Percentiles rank a stretch among this genome's conserved stretches.
Conservation (phyloP, 331 rosid genomes). For the Telfairia occidentalis region DNA sequence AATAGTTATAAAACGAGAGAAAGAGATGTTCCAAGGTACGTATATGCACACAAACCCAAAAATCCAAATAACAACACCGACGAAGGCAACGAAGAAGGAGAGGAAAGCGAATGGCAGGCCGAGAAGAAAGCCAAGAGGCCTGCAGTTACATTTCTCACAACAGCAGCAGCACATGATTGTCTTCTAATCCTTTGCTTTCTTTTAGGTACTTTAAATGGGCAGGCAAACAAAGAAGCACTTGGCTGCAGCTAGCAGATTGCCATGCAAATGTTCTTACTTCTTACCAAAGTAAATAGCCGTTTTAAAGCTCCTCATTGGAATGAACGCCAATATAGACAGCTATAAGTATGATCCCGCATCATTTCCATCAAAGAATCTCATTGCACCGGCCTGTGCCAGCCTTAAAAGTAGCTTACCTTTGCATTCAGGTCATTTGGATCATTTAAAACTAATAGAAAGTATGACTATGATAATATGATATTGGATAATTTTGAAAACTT, state of each 20-base stretch:
- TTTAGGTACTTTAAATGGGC: background rate
- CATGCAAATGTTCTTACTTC: background rate
- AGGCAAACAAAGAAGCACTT: background rate
- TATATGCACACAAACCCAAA: conserved; percentile 37
- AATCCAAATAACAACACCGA: conserved; percentile 61
- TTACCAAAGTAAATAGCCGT: background rate
- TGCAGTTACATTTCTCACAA: conserved; percentile 30
- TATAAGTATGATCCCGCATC: background rate
- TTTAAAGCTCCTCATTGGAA: background rate
- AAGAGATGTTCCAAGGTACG: background rate
- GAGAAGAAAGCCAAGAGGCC: conserved; percentile 69
- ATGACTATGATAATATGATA: background rate
- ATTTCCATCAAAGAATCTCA: background rate
- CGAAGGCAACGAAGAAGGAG: conserved; percentile 40
- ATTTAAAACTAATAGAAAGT: background rate
- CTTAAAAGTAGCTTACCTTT: background rate
- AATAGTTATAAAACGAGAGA: background rate
- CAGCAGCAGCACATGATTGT: conserved; percentile 41
- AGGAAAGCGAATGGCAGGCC: conserved; percentile 83
- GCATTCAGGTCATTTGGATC: background rate
- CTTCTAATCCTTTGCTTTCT: background rate
- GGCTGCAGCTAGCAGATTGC: background rate
- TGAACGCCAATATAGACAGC: background rate
- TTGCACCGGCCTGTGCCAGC: background rate
- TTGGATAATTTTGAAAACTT: background rate